These are phyloP conservation scores for Phytopythium boreale DNA, from an alignment of 352 stramenopile genomes.

Conservation along the genomic window DNA sequence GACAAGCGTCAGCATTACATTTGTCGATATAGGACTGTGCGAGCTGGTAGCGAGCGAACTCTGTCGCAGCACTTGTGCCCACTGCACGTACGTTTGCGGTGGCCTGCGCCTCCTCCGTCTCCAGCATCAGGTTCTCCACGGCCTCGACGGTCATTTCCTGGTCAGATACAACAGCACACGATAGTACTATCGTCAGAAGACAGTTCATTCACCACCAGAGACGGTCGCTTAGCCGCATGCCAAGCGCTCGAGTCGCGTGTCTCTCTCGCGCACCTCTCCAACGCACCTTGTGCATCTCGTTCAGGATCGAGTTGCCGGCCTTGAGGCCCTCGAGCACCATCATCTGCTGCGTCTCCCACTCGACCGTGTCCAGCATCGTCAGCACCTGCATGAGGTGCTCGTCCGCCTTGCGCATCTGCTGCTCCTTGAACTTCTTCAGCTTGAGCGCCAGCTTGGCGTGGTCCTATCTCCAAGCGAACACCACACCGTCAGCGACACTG, in stretches of 20 bases:
- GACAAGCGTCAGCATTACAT: not conserved
- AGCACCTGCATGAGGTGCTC: conserved; percentile 85
- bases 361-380: conserved; percentile 84
- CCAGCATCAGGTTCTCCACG: conserved; percentile 86
- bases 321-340: conserved; percentile 89
- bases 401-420: conserved; percentile 85
- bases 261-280: not conserved
- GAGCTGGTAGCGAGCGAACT: not conserved
- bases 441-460: conserved; percentile 85
- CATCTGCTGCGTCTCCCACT: conserved; percentile 88
- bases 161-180: not conserved
- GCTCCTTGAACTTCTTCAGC: conserved; percentile 89
- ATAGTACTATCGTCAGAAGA: not conserved
- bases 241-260: not conserved
- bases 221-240: not conserved
- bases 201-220: not conserved
- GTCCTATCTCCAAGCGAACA: conserved; percentile 35
- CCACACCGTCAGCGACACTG: not conserved
- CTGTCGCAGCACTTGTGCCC: not conserved
- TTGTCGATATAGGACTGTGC: not conserved
- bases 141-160: conserved; percentile 87
- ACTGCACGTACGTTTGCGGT: conserved; percentile 54
- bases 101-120: conserved; percentile 84
- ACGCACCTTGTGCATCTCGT: conserved; percentile 81
- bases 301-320: conserved; percentile 82